Evolutionary conservation across 164 flowering plant species (phyloP).

Genomic region (Hamamelis virginiana): DNA sequence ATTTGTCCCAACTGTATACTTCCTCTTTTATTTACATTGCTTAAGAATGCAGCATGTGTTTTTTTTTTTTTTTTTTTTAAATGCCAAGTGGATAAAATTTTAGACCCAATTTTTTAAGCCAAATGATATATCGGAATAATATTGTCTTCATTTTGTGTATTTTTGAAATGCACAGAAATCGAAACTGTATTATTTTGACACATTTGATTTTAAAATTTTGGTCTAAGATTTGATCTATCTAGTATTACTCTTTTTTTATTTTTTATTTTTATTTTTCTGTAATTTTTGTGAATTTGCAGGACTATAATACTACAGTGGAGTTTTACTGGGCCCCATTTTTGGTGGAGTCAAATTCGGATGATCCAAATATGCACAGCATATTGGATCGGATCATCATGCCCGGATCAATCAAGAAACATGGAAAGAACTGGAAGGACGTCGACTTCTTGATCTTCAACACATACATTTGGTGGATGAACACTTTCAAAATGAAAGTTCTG

Average conservation of each 20-base stretch:
- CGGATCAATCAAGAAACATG: slow-evolving; percentile 78
- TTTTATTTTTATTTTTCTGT: not conserved
- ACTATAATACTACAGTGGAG: slow-evolving; percentile 87
- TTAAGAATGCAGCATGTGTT: too few species aligned
- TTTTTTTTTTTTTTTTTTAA: not conserved
- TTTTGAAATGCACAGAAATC: too few species aligned
- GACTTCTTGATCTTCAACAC: slow-evolving; percentile 89
- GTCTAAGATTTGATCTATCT: too few species aligned
- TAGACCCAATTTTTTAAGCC: too few species aligned
- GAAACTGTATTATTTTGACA: too few species aligned
- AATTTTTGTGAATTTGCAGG: slow-evolving; percentile 45
- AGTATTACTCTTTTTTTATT: not conserved
- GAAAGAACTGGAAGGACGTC: slow-evolving; percentile 70
- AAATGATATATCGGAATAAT: too few species aligned
- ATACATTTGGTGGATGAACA: slow-evolving; percentile 99
- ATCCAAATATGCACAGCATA: slow-evolving; percentile 87
- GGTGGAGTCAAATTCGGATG: slow-evolving; percentile 95
- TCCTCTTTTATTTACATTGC: too few species aligned
- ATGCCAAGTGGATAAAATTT: too few species aligned
- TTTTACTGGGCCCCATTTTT: slow-evolving; percentile 98
- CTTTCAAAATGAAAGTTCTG: slow-evolving; percentile 80
- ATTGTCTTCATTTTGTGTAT: too few species aligned
- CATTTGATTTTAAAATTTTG: too few species aligned
- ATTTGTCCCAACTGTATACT: too few species aligned
- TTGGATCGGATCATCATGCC: slow-evolving; percentile 85